These are phyloP conservation scores for Periglandula ipomoeae DNA, from an alignment of 2,329 filamentous ascomycete species.

Conservation along the genomic window DNA sequence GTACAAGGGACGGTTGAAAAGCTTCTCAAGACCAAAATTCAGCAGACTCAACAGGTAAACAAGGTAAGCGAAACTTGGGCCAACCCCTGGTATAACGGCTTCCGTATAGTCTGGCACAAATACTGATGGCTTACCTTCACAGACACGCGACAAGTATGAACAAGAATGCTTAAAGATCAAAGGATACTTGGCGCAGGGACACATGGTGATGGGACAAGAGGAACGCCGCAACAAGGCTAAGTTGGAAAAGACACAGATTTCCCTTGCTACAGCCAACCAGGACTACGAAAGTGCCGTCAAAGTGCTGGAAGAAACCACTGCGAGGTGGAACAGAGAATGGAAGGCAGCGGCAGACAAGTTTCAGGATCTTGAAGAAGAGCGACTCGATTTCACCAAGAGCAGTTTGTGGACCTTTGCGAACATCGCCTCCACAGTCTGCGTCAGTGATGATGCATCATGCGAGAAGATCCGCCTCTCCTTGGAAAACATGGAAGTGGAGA, in stretches of 20 bases:
- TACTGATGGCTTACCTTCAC: neutral
- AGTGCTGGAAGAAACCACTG: constrained; percentile 86
- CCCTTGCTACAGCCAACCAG: constrained; percentile 78
- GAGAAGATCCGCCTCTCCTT: constrained; percentile 91
- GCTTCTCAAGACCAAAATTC: constrained; percentile 82
- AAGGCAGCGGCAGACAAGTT: constrained; percentile 98
- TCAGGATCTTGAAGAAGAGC: constrained; percentile 95
- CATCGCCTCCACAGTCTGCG: constrained; percentile 92
- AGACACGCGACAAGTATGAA: constrained; percentile 89
- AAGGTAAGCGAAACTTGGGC: constrained; percentile 49
- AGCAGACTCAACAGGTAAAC: constrained; percentile 84
- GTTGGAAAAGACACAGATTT: constrained; percentile 96
- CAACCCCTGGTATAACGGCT: neutral
- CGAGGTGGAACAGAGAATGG: constrained; percentile 96
- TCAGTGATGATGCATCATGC: constrained; percentile 92
- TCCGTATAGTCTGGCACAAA: neutral
- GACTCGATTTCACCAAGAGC: constrained; percentile 94
- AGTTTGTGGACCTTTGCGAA: constrained; percentile 98
- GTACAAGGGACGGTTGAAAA: constrained; percentile 92
- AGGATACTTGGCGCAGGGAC: constrained; percentile 93
- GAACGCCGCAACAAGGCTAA: constrained; percentile 98
- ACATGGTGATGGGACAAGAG: constrained; percentile 99
- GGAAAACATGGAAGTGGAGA: constrained; percentile 94
- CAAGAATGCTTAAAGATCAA: constrained; percentile 98
- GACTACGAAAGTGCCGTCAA: constrained; percentile 95